Percentiles rank a stretch among this genome's conserved stretches.
Conservation (phyloP, 176 grass and related monocot species). For the Chloris gayana region DNA sequence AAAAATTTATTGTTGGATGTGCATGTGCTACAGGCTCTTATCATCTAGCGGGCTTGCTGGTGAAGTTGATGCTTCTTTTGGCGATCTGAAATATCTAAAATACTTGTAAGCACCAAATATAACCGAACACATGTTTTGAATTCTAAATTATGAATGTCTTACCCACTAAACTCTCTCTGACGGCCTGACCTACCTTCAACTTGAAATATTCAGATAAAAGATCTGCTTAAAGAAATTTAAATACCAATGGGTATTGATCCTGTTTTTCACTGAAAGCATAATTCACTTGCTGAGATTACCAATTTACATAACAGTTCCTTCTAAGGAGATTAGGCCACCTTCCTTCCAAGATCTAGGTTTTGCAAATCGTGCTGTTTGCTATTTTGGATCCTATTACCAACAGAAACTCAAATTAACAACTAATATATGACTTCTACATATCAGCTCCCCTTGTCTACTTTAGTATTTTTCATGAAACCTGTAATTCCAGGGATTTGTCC, state of each 20-base stretch:
- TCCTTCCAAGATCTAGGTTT: background rate
- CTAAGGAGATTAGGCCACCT: background rate
- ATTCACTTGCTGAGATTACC: background rate
- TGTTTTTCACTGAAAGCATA: background rate
- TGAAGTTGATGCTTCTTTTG: slow-evolving; percentile 41
- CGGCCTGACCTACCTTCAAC: no score
- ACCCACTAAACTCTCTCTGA: no score
- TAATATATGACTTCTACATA: background rate
- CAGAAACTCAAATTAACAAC: background rate
- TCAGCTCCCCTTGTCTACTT: background rate
- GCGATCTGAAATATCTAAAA: slow-evolving; percentile 43
- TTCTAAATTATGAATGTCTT: background rate
- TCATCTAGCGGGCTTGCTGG: slow-evolving; percentile 50
- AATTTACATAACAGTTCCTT: background rate
- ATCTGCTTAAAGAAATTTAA: background rate
- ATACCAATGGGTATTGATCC: background rate
- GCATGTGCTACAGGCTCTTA: slow-evolving; percentile 34
- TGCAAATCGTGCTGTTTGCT: background rate
- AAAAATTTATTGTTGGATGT: background rate
- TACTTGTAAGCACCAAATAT: slow-evolving; percentile 42
- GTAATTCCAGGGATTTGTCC: slow-evolving; percentile 63
- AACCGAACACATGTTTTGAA: background rate
- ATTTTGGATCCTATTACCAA: background rate
- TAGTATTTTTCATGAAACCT: slow-evolving; percentile 8
- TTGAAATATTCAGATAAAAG: background rate